Evolutionary conservation across 345 rosid species (phyloP).

Genomic region (Kernera saxatilis): DNA sequence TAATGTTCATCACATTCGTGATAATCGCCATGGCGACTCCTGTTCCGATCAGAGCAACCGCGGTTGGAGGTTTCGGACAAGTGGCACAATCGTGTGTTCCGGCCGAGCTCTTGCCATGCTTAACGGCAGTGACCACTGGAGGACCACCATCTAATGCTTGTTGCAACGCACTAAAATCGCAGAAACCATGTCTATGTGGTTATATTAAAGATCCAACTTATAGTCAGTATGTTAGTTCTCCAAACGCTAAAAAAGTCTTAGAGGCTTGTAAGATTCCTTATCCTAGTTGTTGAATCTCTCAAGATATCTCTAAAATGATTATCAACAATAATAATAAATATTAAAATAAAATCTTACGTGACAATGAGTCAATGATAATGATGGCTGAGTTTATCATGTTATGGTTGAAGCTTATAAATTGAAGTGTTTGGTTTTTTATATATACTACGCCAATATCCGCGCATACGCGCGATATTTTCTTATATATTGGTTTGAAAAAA

Average conservation of each 20-base stretch:
- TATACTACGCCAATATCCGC: too few relatives aligned
- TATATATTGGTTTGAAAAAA: too few relatives aligned
- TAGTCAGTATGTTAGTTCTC: constrained; percentile 17
- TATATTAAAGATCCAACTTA: constrained; percentile 21
- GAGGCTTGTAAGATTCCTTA: not conserved
- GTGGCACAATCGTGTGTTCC: constrained; percentile 5
- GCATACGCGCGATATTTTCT: too few relatives aligned
- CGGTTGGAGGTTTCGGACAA: not conserved
- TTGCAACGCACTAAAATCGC: constrained; percentile 21
- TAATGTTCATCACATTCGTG: not conserved
- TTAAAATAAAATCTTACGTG: not conserved
- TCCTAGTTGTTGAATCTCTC: constrained; percentile 4
- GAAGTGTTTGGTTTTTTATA: too few relatives aligned
- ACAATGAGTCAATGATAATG: not conserved
- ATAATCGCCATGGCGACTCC: not conserved
- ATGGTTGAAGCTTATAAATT: not conserved
- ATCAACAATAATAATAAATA: not conserved
- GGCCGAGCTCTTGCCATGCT: constrained; percentile 18
- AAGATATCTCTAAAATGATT: not conserved
- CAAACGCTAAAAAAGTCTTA: constrained; percentile 25
- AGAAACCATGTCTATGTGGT: constrained; percentile 30
- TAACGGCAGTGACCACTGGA: not conserved
- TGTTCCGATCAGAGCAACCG: not conserved
- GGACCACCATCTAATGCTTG: not conserved
- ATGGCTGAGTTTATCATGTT: not conserved